A percentile compares a stretch with the other conserved stretches of the same genome.
These are phyloP conservation scores for Monotropa hypopitys DNA, from an alignment of 179 eudicot species.

Conservation along the genomic window DNA sequence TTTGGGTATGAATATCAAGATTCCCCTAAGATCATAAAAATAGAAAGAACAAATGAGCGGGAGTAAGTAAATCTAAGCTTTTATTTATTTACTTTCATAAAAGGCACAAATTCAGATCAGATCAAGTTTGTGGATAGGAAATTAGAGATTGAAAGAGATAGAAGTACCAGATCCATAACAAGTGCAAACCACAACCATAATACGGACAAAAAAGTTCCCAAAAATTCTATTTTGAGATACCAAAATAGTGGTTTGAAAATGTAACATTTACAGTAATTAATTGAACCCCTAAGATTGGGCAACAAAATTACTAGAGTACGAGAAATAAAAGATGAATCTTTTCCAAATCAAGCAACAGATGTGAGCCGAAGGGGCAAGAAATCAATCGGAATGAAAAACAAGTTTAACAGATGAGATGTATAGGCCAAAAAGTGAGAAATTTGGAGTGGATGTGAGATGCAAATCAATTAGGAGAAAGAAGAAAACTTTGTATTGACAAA, in stretches of 20 bases:
- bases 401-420: not conserved
- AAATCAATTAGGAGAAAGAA: not conserved
- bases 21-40: not conserved
- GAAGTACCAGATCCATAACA: constrained; percentile 1
- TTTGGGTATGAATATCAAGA: not conserved
- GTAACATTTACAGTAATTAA: not conserved
- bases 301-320: not conserved
- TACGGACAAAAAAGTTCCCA: constrained; percentile 5
- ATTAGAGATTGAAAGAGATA: constrained; percentile 6
- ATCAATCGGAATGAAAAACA: not conserved
- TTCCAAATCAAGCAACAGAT: not conserved
- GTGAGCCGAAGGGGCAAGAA: not conserved
- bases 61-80: not conserved
- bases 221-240: not conserved
- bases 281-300: not conserved
- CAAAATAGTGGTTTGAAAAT: not conserved
- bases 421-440: not conserved
- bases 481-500: not conserved
- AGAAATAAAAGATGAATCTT: constrained; percentile 1
- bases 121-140: not conserved
- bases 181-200: not conserved
- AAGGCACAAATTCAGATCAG: not conserved
- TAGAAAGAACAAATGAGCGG: not conserved
- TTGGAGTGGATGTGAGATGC: not conserved
- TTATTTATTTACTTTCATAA: not conserved